phyloP scores from a whole-genome alignment of 2,329 filamentous ascomycete genomes.

The Phialocephala subalpina region DNA sequence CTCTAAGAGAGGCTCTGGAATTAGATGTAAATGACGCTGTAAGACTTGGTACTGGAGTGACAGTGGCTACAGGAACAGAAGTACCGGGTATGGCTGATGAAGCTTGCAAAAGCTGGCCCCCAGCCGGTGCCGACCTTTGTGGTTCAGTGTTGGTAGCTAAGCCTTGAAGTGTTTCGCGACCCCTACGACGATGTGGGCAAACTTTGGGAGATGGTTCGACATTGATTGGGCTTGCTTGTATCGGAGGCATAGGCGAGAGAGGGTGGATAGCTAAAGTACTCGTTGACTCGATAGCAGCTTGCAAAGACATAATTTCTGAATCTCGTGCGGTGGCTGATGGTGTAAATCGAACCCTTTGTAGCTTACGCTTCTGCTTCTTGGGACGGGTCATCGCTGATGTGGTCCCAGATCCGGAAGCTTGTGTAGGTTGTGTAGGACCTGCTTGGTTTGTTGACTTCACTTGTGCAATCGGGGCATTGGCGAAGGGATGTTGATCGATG shows the following conservation, averaged over 20 bases:
- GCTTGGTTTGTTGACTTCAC: neutral
- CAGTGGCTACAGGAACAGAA: neutral
- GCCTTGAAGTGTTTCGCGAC: neutral
- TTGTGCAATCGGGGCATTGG: slow-evolving; percentile 32
- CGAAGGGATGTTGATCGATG: slow-evolving; percentile 43
- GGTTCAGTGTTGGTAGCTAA: neutral
- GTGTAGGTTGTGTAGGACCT: neutral
- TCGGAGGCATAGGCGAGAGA: slow-evolving; percentile 18
- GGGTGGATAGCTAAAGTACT: slow-evolving; percentile 29
- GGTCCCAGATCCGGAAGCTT: neutral
- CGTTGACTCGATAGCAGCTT: slow-evolving; percentile 32
- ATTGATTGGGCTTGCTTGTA: neutral
- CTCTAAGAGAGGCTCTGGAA: neutral
- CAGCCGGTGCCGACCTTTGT: neutral
- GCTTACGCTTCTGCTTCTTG: slow-evolving; percentile 20
- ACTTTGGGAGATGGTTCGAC: neutral
- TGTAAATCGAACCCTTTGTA: slow-evolving; percentile 36
- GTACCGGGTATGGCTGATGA: neutral
- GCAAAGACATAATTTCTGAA: slow-evolving; percentile 33
- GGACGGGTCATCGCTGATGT: neutral
- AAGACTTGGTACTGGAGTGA: neutral
- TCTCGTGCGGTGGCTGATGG: slow-evolving; percentile 37
- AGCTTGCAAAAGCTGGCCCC: neutral
- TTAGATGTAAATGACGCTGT: neutral
- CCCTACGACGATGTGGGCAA: neutral